A percentile compares a stretch with the other conserved stretches of the same genome.
Evolutionary conservation across 345 rosid species (phyloP).

Genomic region (Gossypium stocksii): DNA sequence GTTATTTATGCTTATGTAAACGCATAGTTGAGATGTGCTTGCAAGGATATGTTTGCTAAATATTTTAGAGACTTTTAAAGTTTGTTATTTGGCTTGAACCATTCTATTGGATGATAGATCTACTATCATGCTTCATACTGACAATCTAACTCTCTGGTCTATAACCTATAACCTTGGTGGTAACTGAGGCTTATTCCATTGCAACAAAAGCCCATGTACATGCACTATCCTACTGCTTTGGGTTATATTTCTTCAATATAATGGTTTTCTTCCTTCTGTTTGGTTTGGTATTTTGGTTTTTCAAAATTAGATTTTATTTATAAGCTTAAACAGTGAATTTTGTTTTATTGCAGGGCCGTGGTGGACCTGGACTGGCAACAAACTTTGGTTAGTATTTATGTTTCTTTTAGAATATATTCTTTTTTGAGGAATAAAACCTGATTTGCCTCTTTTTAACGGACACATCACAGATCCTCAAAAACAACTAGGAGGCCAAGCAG

Average conservation of each 20-base stretch:
- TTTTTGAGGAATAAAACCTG: not conserved
- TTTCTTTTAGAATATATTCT: not conserved
- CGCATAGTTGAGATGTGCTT: not conserved
- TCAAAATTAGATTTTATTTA: constrained; percentile 4
- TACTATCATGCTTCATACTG: not conserved
- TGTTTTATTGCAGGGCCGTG: constrained; percentile 70
- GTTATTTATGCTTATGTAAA: not conserved
- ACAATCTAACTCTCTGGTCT: not conserved
- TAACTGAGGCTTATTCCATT: constrained; percentile 2
- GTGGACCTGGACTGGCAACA: constrained; percentile 72
- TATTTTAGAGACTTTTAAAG: not conserved
- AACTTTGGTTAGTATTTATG: constrained; percentile 43
- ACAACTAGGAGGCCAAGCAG: constrained; percentile 53
- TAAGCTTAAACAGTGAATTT: constrained; percentile 1
- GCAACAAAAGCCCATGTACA: not conserved
- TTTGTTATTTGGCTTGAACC: not conserved
- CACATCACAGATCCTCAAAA: constrained; percentile 51
- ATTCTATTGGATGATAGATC: not conserved
- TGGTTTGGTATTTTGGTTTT: not conserved
- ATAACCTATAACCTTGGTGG: constrained; percentile 3
- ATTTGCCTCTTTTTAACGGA: constrained; percentile 9
- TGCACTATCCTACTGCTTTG: not conserved
- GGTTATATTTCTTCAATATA: not conserved
- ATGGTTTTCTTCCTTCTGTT: not conserved
- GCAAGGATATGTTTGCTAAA: not conserved